These are phyloP conservation scores for Tetrahymena elliotti DNA, from an alignment of 73 alveolate genomes.

Conservation along the genomic window DNA sequence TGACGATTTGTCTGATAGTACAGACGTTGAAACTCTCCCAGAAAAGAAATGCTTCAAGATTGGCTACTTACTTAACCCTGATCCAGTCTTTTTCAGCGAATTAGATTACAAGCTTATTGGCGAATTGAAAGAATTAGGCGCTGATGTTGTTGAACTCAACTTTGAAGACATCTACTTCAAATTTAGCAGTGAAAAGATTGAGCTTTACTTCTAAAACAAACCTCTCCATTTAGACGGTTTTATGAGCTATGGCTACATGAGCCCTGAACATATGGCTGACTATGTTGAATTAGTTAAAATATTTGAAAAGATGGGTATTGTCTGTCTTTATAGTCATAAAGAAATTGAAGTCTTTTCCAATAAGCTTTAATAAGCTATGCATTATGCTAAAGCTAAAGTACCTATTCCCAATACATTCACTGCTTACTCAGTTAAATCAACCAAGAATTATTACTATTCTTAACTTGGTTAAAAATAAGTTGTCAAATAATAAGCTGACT, in stretches of 20 bases:
- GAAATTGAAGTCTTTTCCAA: constrained; percentile 5
- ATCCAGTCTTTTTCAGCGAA: constrained; percentile 41
- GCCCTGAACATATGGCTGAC: constrained; percentile 40
- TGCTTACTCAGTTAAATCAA: constrained; percentile 16
- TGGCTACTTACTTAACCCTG: constrained; percentile 15
- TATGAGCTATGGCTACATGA: constrained; percentile 35
- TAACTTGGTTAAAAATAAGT: constrained; percentile 2
- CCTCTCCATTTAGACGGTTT: constrained; percentile 18
- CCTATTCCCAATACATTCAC: constrained; percentile 31
- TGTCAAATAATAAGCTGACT: constrained; percentile 17
- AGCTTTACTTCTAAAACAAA: background rate
- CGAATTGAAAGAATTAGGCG: constrained; percentile 1
- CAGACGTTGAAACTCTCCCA: background rate
- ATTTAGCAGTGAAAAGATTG: constrained; percentile 1
- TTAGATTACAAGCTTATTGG: constrained; percentile 4
- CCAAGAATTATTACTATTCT: background rate
- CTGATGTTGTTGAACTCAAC: constrained; percentile 3
- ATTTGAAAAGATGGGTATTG: constrained; percentile 14
- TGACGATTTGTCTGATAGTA: background rate
- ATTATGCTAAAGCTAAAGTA: constrained; percentile 25
- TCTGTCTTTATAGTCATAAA: background rate
- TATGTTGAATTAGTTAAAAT: background rate
- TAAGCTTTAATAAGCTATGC: constrained; percentile 8
- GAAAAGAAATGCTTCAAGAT: background rate
- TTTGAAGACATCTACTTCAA: constrained; percentile 10